Evolutionary conservation across 768 basidiomycete genomes (phyloP).

Genomic region (Austroboletus festivus): DNA sequence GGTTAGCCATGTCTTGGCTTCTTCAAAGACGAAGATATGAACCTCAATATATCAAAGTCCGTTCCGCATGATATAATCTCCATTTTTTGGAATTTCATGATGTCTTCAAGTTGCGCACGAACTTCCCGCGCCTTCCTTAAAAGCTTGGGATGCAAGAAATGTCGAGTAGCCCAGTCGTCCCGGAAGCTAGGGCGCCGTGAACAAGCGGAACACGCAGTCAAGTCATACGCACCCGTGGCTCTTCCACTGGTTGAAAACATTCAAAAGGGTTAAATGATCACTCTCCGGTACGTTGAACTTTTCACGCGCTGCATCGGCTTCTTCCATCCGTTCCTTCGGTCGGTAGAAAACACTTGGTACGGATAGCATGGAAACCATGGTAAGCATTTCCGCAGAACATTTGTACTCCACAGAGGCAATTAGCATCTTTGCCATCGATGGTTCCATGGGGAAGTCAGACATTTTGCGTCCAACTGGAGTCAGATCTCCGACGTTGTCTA

Average conservation of each 20-base stretch:
- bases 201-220: not conserved
- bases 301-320: slow-evolving; percentile 94
- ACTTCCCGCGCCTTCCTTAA: slow-evolving; percentile 95
- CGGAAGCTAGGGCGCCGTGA: slow-evolving; percentile 54
- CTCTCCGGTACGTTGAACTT: slow-evolving; percentile 99
- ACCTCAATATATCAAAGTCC: slow-evolving; percentile 89
- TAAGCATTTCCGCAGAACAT: slow-evolving; percentile 94
- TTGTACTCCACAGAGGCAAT: slow-evolving; percentile 86
- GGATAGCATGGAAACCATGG: slow-evolving; percentile 98
- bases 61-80: slow-evolving; percentile 87
- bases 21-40: slow-evolving; percentile 12
- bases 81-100: slow-evolving; percentile 99
- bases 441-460: slow-evolving; percentile 99
- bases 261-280: slow-evolving; percentile 91
- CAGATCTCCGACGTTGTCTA: slow-evolving; percentile 96
- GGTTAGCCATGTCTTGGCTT: slow-evolving; percentile 1
- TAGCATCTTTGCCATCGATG: slow-evolving; percentile 98
- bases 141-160: slow-evolving; percentile 96
- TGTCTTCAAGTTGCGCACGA: slow-evolving; percentile 92
- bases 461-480: slow-evolving; percentile 92
- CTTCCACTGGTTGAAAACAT: slow-evolving; percentile 99
- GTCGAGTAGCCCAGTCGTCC: slow-evolving; percentile 92
- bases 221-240: slow-evolving; percentile 68
- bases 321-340: slow-evolving; percentile 95
- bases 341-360: slow-evolving; percentile 98